Evolutionary conservation across 345 rosid species (phyloP).

Genomic region (Punica granatum): DNA sequence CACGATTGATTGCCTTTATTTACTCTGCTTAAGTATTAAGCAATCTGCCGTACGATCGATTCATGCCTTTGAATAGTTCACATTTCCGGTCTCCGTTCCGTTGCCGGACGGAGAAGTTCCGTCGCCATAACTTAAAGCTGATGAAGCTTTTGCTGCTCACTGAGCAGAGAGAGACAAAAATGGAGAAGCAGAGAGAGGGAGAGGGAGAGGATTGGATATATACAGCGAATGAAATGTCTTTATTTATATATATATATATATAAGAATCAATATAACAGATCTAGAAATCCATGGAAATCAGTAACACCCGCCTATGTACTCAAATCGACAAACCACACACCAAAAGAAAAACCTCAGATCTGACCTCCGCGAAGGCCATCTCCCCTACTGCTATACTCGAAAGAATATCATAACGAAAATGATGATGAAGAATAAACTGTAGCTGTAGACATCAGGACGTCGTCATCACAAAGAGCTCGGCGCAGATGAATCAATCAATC

Average conservation of each 20-base stretch:
- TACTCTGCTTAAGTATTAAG: no score
- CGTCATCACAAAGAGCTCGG: constrained; percentile 2
- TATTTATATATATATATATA: no score
- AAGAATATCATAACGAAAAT: background rate
- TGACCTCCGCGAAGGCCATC: background rate
- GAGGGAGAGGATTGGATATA: background rate
- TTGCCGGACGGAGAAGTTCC: no score
- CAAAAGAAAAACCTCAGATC: background rate
- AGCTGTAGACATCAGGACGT: background rate
- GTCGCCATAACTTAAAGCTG: background rate
- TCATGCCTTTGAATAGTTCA: no score
- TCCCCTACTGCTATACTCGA: no score
- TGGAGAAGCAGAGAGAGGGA: background rate
- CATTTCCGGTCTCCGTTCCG: no score
- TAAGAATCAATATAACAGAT: no score
- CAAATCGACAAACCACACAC: background rate
- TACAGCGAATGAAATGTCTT: background rate
- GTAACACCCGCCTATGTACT: background rate
- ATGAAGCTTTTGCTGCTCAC: background rate
- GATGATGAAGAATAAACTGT: no score
- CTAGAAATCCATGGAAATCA: no score
- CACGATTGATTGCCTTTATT: no score
- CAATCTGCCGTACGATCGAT: no score
- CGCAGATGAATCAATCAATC: background rate
- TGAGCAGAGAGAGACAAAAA: background rate